These are phyloP conservation scores for Trichoderma endophyticum DNA, from an alignment of 2,329 filamentous ascomycete genomes.

Conservation along the genomic window DNA sequence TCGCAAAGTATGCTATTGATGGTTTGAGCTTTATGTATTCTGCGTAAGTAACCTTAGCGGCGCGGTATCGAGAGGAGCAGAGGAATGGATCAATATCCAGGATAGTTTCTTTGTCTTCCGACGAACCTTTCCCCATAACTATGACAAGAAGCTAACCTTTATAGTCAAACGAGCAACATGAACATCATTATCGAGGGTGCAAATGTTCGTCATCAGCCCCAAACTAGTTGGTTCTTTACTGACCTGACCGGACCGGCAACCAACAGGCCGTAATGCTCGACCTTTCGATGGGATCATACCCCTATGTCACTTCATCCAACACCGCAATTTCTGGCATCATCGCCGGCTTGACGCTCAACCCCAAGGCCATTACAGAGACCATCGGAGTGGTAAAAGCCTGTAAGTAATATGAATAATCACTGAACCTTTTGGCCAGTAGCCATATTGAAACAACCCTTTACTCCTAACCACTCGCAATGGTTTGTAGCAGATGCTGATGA, in stretches of 20 bases:
- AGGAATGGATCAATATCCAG: neutral
- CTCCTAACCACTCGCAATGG: neutral
- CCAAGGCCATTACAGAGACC: neutral
- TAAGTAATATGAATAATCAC: neutral
- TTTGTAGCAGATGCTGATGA: neutral
- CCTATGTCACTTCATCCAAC: neutral
- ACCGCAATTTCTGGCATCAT: neutral
- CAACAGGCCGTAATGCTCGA: conserved; percentile 20
- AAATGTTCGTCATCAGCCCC: neutral
- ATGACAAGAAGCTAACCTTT: neutral
- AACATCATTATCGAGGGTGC: neutral
- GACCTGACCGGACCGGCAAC: neutral
- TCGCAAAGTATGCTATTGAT: neutral
- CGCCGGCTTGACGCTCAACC: neutral
- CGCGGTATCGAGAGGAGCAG: neutral
- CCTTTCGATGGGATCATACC: conserved; percentile 48
- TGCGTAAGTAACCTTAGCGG: neutral
- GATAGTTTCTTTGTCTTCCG: neutral
- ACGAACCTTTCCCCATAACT: neutral
- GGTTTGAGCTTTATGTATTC: neutral
- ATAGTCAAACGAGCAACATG: neutral
- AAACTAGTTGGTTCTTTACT: neutral
- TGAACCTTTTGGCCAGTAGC: neutral
- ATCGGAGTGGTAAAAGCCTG: neutral
- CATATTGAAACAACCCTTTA: neutral